Evolutionary conservation across 352 stramenopile species (phyloP).

Genomic region (Peronospora tabacina): DNA sequence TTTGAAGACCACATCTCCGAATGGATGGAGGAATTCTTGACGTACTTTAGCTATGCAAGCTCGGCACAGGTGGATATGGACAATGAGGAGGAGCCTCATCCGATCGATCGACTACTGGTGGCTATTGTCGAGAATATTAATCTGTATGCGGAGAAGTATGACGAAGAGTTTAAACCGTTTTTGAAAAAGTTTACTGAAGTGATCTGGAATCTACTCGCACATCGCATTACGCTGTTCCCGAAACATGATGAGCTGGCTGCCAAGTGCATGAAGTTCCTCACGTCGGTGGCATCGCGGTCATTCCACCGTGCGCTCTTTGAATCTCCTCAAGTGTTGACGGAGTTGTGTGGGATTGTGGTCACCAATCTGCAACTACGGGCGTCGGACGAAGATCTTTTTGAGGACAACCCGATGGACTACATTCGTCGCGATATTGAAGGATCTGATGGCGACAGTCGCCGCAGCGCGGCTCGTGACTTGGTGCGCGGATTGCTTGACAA

Average conservation of each 20-base stretch:
- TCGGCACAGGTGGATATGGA: conserved; percentile 82
- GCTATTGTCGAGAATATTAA: conserved; percentile 97
- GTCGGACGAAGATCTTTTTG: conserved; percentile 95
- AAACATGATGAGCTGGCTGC: conserved; percentile 95
- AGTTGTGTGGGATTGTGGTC: conserved; percentile 97
- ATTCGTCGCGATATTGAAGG: conserved; percentile 98
- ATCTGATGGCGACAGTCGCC: conserved; percentile 93
- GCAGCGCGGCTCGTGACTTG: conserved; percentile 92
- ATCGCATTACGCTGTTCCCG: conserved; percentile 61
- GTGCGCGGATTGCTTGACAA: conserved; percentile 91
- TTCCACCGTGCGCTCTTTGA: conserved; percentile 90
- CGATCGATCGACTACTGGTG: conserved; percentile 90
- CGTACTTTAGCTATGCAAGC: conserved; percentile 93
- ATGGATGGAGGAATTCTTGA: conserved; percentile 96
- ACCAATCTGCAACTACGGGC: conserved; percentile 96
- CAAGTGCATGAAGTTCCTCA: conserved; percentile 96
- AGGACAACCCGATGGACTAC: conserved; percentile 98
- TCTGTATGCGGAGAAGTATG: conserved; percentile 97
- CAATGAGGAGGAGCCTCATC: conserved; percentile 88
- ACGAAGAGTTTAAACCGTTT: conserved; percentile 97
- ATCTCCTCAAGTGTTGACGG: conserved; percentile 56
- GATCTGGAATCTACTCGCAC: conserved; percentile 73
- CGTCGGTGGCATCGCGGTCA: conserved; percentile 89
- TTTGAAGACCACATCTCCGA: conserved; percentile 97
- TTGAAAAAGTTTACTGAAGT: conserved; percentile 90